Evolutionary conservation across 495 filamentous ascomycete species (phyloP).

Genomic region (Xanthoparmelia taractica): DNA sequence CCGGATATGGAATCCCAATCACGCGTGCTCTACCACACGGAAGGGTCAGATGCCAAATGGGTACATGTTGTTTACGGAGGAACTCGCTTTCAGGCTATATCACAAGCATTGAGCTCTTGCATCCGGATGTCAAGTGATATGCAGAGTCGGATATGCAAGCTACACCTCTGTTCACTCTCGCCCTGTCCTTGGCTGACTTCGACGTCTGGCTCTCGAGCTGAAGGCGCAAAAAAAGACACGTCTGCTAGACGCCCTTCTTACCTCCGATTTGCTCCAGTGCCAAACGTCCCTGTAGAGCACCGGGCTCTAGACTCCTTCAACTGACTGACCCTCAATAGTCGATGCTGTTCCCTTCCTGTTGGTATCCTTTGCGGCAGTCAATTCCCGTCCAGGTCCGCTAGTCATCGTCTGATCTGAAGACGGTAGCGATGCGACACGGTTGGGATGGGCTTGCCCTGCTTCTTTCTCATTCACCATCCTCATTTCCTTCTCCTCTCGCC

Average conservation of each 20-base stretch:
- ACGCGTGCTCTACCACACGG: neutral
- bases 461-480: constrained; percentile 9
- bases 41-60: neutral
- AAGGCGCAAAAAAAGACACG: neutral
- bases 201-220: neutral
- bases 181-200: neutral
- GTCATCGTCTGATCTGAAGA: constrained; percentile 14
- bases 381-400: constrained; percentile 19
- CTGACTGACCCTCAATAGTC: constrained; percentile 9
- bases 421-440: constrained; percentile 15
- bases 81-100: neutral
- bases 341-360: constrained; percentile 8
- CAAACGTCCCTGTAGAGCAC: neutral
- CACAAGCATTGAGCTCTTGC: neutral
- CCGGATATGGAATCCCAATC: neutral
- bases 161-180: neutral
- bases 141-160: neutral
- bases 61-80: neutral
- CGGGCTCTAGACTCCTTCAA: constrained; percentile 1
- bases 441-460: neutral
- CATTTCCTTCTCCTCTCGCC: neutral
- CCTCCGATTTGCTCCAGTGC: neutral
- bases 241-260: neutral
- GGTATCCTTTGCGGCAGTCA: constrained; percentile 18
- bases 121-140: neutral